Base-by-base conservation (phyloP, 192 early-diverging fungal species). In the Podila verticillata region DNA sequence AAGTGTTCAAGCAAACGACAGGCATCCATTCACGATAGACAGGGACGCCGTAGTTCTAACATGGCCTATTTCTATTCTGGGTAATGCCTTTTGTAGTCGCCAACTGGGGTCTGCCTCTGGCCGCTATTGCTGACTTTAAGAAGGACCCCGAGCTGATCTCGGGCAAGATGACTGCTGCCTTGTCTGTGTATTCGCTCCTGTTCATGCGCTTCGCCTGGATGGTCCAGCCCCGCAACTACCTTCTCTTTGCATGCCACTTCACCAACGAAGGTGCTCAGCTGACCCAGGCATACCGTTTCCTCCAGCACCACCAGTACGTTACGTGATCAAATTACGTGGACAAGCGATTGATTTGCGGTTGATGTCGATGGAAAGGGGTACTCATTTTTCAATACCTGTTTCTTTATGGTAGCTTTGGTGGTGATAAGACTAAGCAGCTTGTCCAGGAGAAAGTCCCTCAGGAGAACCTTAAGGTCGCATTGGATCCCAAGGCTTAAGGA, bases 161-260 rank as follows among this genome's bases (percentile, higher is more conserved):
- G 32, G 93, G 94, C 60, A 98, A 96, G 66, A 99, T 99, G 97
- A 99, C 97, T 35, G 70, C 74, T 20, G 96, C 96, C 1, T 82
- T 99, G 72, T 89, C 90, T 17, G 66, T 99, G 19, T 99, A 98
- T 84, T 97, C 96, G 36, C 73, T 87, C 31, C 81, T 97, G 66
- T 99, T 99, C 75, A 97, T 97, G 96, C 91, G 96, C 31, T 99
- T 99, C 72, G 95, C 97, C 4, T 93, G 92, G 89, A 91, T 91
- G 86, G 97, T 99, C 20, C 88, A 90, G 64, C 97, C 97, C 3
- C 68, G 90, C 51, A 99, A 99, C 87, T 91, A 92, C 72, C 86
- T 99, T 30, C 86, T 99, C 71, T 96, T 99, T 79, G 96, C 94
- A 13, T 96, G 95, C 87, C 97, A 99, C 70, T 87, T 89, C 30